Percentiles rank a stretch among this genome's conserved stretches.
Conservation (phyloP, 2,329 filamentous ascomycete genomes). For the Fusarium decemcellulare region DNA sequence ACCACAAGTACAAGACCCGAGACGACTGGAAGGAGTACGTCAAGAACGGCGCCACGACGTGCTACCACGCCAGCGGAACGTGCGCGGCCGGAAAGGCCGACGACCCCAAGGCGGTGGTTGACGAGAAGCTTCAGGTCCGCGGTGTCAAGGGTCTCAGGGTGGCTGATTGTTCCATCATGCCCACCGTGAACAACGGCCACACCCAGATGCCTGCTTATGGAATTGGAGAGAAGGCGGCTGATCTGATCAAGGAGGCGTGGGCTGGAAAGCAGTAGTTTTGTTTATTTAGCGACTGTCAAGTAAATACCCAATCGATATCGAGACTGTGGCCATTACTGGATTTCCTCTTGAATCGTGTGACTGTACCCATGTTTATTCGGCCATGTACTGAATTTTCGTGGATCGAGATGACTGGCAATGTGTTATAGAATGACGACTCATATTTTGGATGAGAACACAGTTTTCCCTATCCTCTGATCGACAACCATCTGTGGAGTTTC, state of each 20-base stretch:
- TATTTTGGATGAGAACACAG: neutral
- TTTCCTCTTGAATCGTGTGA: no score
- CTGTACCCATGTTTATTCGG: no score
- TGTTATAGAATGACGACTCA: neutral
- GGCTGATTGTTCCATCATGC: conserved; percentile 67
- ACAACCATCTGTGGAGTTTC: neutral
- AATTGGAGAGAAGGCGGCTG: conserved; percentile 66
- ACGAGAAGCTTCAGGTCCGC: conserved; percentile 65
- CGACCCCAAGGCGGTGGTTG: conserved; percentile 68
- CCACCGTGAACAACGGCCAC: conserved; percentile 60
- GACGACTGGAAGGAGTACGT: conserved; percentile 70
- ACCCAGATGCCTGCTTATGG: conserved; percentile 72
- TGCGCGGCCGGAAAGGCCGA: conserved; percentile 53
- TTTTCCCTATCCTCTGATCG: neutral
- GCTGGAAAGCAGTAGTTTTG: conserved; percentile 6
- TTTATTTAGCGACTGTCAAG: neutral
- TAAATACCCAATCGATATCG: no score
- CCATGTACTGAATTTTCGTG: no score
- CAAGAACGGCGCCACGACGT: conserved; percentile 72
- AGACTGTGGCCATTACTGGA: no score
- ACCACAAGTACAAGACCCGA: conserved; percentile 66
- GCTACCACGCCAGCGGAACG: conserved; percentile 52
- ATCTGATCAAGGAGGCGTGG: conserved; percentile 61
- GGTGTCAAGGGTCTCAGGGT: conserved; percentile 68
- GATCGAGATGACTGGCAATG: neutral